Evolutionary conservation across 2,329 filamentous ascomycete genomes (phyloP).

Genomic region (Paraphoma chrysanthemicola): DNA sequence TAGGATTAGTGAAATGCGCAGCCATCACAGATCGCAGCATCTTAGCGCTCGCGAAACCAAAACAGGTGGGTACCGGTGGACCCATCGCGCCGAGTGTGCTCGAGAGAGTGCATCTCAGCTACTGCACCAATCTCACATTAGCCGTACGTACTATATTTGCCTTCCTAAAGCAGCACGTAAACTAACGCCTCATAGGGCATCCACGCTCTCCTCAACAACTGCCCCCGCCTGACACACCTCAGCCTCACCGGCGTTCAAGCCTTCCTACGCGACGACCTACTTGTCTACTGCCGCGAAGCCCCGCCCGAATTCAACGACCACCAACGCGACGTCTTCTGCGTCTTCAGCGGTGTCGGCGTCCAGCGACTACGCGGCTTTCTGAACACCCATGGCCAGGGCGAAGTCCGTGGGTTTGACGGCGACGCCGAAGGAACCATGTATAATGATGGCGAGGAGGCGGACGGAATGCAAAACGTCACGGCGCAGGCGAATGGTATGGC

Average conservation of each 20-base stretch:
- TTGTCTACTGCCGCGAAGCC: slow-evolving; percentile 83
- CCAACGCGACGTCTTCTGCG: slow-evolving; percentile 94
- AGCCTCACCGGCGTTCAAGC: slow-evolving; percentile 93
- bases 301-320: slow-evolving; percentile 95
- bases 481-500: slow-evolving; percentile 46
- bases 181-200: slow-evolving; percentile 72
- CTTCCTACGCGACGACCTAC: slow-evolving; percentile 85
- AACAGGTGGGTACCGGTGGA: slow-evolving; percentile 59
- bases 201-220: slow-evolving; percentile 85
- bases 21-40: slow-evolving; percentile 92
- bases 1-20: slow-evolving; percentile 92
- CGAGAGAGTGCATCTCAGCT: slow-evolving; percentile 94
- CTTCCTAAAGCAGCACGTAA: background rate
- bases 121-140: slow-evolving; percentile 85
- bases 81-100: slow-evolving; percentile 70
- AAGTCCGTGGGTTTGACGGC: slow-evolving; percentile 12
- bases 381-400: slow-evolving; percentile 57
- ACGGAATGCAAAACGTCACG: slow-evolving; percentile 45
- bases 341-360: slow-evolving; percentile 91
- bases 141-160: slow-evolving; percentile 63
- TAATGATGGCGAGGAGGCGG: slow-evolving; percentile 40
- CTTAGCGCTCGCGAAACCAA: slow-evolving; percentile 77
- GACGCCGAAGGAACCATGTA: slow-evolving; percentile 38
- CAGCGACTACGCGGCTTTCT: slow-evolving; percentile 78
- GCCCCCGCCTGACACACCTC: slow-evolving; percentile 89